Conservation (phyloP, 2,329 filamentous ascomycete species). For the Penicillium fuscoglaucum region DNA sequence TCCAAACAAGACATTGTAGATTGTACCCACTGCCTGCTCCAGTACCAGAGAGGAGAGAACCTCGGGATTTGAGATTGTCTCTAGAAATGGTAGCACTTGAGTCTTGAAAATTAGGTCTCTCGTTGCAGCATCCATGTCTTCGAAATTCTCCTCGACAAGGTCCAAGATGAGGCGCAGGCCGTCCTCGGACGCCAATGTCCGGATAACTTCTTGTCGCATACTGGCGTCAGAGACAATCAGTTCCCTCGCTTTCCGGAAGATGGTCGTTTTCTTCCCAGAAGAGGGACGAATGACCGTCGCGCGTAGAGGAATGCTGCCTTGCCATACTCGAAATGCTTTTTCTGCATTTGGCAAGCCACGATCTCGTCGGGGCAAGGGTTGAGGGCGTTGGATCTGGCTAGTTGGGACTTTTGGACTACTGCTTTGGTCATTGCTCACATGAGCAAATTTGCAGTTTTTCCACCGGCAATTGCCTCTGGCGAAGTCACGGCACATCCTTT, state of each 20-base stretch:
- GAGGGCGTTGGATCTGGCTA: background rate
- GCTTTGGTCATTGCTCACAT: slow-evolving; percentile 9
- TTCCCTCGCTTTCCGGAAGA: slow-evolving; percentile 29
- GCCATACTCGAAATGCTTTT: slow-evolving; percentile 10
- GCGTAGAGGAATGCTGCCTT: background rate
- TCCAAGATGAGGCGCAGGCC: slow-evolving; percentile 34
- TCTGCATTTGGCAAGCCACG: background rate
- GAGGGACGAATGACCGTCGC: background rate
- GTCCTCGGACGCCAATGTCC: slow-evolving; percentile 29
- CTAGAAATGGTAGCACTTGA: slow-evolving; percentile 44
- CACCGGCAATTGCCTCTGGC: slow-evolving; percentile 8
- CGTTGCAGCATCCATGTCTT: slow-evolving; percentile 16
- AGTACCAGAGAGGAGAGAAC: slow-evolving; percentile 46
- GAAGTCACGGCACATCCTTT: slow-evolving; percentile 11
- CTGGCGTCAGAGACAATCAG: slow-evolving; percentile 27
- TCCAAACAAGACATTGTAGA: slow-evolving; percentile 50
- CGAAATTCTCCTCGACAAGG: slow-evolving; percentile 25
- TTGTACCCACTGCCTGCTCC: slow-evolving; percentile 44
- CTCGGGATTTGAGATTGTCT: slow-evolving; percentile 43
- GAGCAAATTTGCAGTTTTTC: slow-evolving; percentile 15
- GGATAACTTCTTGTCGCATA: slow-evolving; percentile 32
- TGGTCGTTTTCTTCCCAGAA: slow-evolving; percentile 2
- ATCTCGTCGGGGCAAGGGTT: background rate
- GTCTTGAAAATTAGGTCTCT: slow-evolving; percentile 21
- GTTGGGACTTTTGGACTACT: background rate